Conservation (phyloP, 495 filamentous ascomycete genomes). For the Parmelia sp. region DNA sequence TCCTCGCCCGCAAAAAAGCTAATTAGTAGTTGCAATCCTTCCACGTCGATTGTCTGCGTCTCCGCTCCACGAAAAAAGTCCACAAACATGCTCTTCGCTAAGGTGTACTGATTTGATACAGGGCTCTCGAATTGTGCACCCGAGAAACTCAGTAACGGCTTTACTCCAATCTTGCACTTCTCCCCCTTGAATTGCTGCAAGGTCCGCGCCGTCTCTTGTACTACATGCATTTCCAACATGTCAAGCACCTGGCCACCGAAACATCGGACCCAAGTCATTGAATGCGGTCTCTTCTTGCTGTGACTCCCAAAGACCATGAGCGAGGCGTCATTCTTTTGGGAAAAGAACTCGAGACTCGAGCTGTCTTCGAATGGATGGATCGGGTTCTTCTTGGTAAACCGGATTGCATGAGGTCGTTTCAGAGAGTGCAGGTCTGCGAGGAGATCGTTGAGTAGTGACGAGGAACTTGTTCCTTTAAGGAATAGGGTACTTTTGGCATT, state of each 20-base stretch:
- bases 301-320: conserved; percentile 71
- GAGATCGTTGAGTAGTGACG: conserved; percentile 68
- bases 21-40: conserved; percentile 85
- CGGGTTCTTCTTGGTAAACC: conserved; percentile 91
- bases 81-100: conserved; percentile 78
- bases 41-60: conserved; percentile 76
- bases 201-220: conserved; percentile 56
- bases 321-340: conserved; percentile 87
- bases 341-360: conserved; percentile 82
- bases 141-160: conserved; percentile 81
- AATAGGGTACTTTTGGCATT: conserved; percentile 82
- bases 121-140: conserved; percentile 78
- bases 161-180: conserved; percentile 74
- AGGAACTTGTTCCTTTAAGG: conserved; percentile 75
- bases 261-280: conserved; percentile 72
- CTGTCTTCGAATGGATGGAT: conserved; percentile 92
- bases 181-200: conserved; percentile 74
- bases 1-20: conserved; percentile 74
- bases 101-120: conserved; percentile 63
- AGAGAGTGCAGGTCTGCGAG: conserved; percentile 76
- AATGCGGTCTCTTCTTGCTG: conserved; percentile 90
- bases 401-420: conserved; percentile 69
- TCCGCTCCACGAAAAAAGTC: conserved; percentile 85
- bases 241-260: conserved; percentile 83
- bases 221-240: conserved; percentile 82